These are phyloP conservation scores for Pezicula carpinea DNA, from an alignment of 2,329 filamentous ascomycete genomes.

Conservation along the genomic window DNA sequence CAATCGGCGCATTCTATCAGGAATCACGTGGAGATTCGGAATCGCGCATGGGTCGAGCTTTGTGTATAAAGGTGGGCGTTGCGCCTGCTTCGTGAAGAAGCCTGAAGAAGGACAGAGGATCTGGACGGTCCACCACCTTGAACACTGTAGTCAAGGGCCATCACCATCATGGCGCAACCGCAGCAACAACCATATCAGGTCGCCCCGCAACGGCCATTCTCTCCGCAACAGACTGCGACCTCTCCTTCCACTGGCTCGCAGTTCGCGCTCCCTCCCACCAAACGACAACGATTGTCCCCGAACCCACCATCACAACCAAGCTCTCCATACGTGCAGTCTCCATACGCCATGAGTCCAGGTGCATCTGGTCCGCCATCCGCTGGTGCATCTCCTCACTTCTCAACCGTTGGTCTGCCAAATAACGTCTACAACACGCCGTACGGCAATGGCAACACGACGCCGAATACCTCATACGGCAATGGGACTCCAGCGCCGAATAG, in stretches of 20 bases:
- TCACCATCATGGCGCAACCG: conserved; percentile 29
- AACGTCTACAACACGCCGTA: conserved; percentile 30
- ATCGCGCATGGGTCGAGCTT: conserved; percentile 22
- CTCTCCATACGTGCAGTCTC: conserved; percentile 54
- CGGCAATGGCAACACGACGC: conserved; percentile 22
- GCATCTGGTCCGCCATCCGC: conserved; percentile 23
- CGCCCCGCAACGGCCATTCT: conserved; percentile 50
- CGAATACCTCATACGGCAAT: neutral
- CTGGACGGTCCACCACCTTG: conserved; percentile 8
- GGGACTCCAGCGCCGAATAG: conserved; percentile 13
- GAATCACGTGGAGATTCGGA: neutral
- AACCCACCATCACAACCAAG: conserved; percentile 63
- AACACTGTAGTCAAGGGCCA: too few species aligned
- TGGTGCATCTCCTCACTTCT: conserved; percentile 25
- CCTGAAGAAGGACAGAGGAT: too few species aligned
- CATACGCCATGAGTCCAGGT: conserved; percentile 44
- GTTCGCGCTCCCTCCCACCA: conserved; percentile 61
- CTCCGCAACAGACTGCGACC: conserved; percentile 56
- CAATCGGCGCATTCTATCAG: neutral
- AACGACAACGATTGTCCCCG: conserved; percentile 68
- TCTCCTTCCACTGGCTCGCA: conserved; percentile 56
- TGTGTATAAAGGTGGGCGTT: conserved; percentile 24
- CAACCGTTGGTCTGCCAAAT: conserved; percentile 23
- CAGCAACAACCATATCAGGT: conserved; percentile 24
- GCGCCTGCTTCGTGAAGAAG: conserved; percentile 25